phyloP scores from a whole-genome alignment of 176 grass and related monocot species.

The Rhynchospora pubera region DNA sequence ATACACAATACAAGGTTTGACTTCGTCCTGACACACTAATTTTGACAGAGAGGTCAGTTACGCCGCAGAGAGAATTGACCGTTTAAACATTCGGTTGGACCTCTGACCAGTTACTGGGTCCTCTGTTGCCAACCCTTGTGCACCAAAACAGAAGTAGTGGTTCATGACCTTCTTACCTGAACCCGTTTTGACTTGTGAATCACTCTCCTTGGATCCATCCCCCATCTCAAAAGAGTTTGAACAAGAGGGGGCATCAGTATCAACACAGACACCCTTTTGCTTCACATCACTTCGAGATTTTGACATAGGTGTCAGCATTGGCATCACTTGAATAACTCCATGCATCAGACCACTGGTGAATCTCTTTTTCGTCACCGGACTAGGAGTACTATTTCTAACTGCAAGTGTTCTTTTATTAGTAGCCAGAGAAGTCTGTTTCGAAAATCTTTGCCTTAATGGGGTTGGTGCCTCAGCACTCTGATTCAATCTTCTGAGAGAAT shows the following conservation, averaged over 20 bases:
- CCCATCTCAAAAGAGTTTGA: slow-evolving; percentile 46
- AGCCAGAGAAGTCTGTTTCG: slow-evolving; percentile 38
- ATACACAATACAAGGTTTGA: too few relatives aligned
- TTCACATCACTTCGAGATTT: slow-evolving; percentile 29
- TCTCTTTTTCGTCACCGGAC: slow-evolving; percentile 67
- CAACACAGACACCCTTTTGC: slow-evolving; percentile 46
- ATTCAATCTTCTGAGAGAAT: slow-evolving; percentile 55
- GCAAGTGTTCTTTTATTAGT: slow-evolving; percentile 68
- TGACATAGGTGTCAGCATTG: slow-evolving; percentile 40
- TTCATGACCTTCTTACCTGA: slow-evolving; percentile 59
- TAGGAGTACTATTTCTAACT: slow-evolving; percentile 45
- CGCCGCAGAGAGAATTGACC: slow-evolving; percentile 37
- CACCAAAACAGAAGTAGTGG: slow-evolving; percentile 63
- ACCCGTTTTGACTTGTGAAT: slow-evolving; percentile 30
- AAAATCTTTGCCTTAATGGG: slow-evolving; percentile 60
- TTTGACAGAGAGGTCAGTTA: slow-evolving; percentile 24
- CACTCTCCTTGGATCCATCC: slow-evolving; percentile 8
- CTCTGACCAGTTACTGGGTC: slow-evolving; percentile 45
- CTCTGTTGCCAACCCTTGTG: slow-evolving; percentile 57
- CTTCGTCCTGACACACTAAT: background rate
- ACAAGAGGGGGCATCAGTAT: slow-evolving; percentile 51
- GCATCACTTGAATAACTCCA: slow-evolving; percentile 82
- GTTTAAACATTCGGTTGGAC: slow-evolving; percentile 47
- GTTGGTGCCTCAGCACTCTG: slow-evolving; percentile 42
- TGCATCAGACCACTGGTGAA: slow-evolving; percentile 53